A percentile compares a stretch with the other conserved stretches of the same genome.
Conservation (phyloP, 192 early-diverging fungal genomes). For the Backusella luteola region DNA sequence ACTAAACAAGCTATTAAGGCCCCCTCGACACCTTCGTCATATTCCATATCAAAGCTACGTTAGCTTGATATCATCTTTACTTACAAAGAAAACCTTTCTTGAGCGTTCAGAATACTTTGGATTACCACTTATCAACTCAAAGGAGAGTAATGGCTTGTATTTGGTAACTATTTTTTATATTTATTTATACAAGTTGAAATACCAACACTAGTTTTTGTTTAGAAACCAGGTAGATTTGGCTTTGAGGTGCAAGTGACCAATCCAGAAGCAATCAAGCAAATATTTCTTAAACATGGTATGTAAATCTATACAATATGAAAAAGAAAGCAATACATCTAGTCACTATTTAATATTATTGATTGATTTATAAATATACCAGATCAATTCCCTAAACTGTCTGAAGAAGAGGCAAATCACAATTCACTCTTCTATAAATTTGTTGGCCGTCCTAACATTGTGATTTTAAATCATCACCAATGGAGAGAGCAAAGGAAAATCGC, state of each 20-base stretch:
- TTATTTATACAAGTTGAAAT: background rate
- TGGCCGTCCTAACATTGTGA: background rate
- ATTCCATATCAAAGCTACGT: background rate
- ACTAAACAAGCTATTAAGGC: background rate
- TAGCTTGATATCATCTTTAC: background rate
- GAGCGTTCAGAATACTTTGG: background rate
- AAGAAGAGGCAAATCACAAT: background rate
- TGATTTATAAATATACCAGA: background rate
- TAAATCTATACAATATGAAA: background rate
- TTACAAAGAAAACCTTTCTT: background rate
- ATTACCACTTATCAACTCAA: background rate
- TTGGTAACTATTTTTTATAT: background rate
- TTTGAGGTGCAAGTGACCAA: background rate
- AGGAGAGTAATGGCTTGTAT: background rate
- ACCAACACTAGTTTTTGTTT: background rate
- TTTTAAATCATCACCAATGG: constrained; percentile 9
- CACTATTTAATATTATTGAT: no score
- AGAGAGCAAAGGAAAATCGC: constrained; percentile 18
- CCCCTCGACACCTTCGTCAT: background rate
- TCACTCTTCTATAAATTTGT: background rate
- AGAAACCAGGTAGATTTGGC: background rate
- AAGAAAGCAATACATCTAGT: no score
- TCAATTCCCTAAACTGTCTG: background rate
- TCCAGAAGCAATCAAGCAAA: background rate
- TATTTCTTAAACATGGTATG: background rate